phyloP scores from a whole-genome alignment of 2,329 filamentous ascomycete species.

The Gremmenia infestans region DNA sequence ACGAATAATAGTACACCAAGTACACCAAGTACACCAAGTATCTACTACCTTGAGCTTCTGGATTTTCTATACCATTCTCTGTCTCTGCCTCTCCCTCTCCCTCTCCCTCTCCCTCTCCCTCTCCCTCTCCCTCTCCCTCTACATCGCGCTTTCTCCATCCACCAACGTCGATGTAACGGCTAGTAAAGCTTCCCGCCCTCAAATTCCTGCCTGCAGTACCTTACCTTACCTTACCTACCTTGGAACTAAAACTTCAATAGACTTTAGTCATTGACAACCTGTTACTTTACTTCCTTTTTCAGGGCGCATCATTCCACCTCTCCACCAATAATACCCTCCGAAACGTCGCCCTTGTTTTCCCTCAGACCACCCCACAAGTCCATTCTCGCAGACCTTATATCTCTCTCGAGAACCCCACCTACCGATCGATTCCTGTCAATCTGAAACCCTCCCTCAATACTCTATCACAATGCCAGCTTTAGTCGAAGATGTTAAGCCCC shows the following conservation, averaged over 20 bases:
- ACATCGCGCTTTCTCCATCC: too few relatives aligned
- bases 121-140: too few relatives aligned
- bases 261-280: background rate
- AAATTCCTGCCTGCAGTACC: background rate
- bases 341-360: background rate
- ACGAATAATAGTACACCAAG: too few relatives aligned
- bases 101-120: too few relatives aligned
- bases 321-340: background rate
- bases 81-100: too few relatives aligned
- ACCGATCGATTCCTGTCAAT: background rate
- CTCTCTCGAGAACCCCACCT: background rate
- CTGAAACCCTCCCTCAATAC: background rate
- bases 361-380: too few relatives aligned
- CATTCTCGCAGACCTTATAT: too few relatives aligned
- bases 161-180: slow-evolving; percentile 9
- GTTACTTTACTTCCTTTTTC: too few relatives aligned
- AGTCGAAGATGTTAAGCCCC: slow-evolving; percentile 18
- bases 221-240: background rate
- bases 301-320: too few relatives aligned
- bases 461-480: slow-evolving; percentile 23
- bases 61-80: too few relatives aligned
- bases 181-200: slow-evolving; percentile 14
- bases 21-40: too few relatives aligned
- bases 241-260: background rate
- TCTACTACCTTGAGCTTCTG: too few relatives aligned